Percentiles rank a stretch among this genome's conserved stretches.
Evolutionary conservation across 371 early-diverging fungal species (phyloP).

Genomic region (Smittium culicis): DNA sequence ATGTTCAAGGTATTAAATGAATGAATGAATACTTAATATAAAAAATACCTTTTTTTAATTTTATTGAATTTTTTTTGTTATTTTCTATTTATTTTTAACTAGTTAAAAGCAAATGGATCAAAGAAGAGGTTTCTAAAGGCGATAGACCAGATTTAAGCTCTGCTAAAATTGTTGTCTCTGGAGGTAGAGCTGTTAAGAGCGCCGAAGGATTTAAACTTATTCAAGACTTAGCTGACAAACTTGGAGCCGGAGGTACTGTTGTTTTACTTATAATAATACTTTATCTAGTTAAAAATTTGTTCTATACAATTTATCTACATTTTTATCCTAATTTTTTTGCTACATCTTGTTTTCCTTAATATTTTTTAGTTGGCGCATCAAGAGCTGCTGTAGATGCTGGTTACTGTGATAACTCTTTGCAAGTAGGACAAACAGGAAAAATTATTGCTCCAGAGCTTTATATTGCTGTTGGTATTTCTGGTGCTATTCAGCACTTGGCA

Average conservation of each 20-base stretch:
- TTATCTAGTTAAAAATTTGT: too few species aligned
- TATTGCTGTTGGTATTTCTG: constrained; percentile 89
- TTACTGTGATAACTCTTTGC: constrained; percentile 87
- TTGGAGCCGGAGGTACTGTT: constrained; percentile 87
- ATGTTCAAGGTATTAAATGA: constrained; percentile 22
- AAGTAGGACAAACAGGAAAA: constrained; percentile 97
- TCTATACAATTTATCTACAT: too few species aligned
- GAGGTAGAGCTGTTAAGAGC: constrained; percentile 94
- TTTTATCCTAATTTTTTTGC: too few species aligned
- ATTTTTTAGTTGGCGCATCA: constrained; percentile 76
- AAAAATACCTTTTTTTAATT: not conserved
- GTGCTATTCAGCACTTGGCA: constrained; percentile 94
- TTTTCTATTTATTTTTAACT: too few species aligned
- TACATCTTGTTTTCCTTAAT: too few species aligned
- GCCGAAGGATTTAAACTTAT: constrained; percentile 89
- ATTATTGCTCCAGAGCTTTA: constrained; percentile 94
- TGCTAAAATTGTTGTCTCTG: constrained; percentile 82
- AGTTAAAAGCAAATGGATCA: constrained; percentile 49
- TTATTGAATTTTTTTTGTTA: not conserved
- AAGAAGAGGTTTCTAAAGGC: constrained; percentile 81
- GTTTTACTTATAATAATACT: too few species aligned
- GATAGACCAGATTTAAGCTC: constrained; percentile 87
- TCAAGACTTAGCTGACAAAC: constrained; percentile 84
- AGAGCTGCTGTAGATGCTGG: constrained; percentile 97
- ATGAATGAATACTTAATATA: not conserved